Evolutionary conservation across 371 early-diverging fungal genomes (phyloP).

Genomic region (Rhizomucor miehei): DNA sequence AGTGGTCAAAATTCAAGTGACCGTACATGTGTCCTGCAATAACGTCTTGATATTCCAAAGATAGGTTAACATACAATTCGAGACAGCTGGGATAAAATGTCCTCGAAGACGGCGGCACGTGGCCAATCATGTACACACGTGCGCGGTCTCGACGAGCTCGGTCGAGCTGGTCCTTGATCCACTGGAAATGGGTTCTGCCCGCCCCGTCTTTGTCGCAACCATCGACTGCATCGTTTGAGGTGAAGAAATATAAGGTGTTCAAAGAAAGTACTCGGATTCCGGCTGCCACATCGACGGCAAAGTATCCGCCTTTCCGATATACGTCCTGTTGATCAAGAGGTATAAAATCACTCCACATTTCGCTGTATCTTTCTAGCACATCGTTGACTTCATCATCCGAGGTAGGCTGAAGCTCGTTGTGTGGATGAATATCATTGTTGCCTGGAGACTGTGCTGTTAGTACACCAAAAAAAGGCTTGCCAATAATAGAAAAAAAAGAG

Average conservation of each 20-base stretch:
- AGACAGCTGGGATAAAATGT: conserved; percentile 43
- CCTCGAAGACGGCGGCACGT: conserved; percentile 63
- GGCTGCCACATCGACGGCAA: conserved; percentile 52
- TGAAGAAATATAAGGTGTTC: conserved; percentile 70
- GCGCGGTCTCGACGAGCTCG: conserved; percentile 35
- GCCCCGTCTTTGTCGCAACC: conserved; percentile 60
- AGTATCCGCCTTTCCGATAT: conserved; percentile 70
- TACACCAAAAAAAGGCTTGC: conserved; percentile 7
- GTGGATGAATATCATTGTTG: conserved; percentile 80
- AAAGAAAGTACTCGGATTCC: conserved; percentile 52
- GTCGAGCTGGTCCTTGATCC: conserved; percentile 62
- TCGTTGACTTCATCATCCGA: conserved; percentile 15
- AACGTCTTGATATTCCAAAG: conserved; percentile 52
- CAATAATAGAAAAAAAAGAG: too few species aligned
- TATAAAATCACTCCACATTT: conserved; percentile 57
- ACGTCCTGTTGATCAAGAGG: conserved; percentile 51
- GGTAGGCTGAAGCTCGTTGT: conserved; percentile 39
- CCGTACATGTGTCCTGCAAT: conserved; percentile 73
- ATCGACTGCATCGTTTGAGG: conserved; percentile 60
- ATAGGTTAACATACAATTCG: conserved; percentile 49
- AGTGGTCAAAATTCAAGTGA: conserved; percentile 75
- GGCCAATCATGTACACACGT: conserved; percentile 71
- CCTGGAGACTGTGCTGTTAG: conserved; percentile 29
- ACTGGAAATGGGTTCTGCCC: conserved; percentile 65
- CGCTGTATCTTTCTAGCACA: conserved; percentile 26